phyloP scores from a whole-genome alignment of 345 rosid species.

The Gossypium anomalum region DNA sequence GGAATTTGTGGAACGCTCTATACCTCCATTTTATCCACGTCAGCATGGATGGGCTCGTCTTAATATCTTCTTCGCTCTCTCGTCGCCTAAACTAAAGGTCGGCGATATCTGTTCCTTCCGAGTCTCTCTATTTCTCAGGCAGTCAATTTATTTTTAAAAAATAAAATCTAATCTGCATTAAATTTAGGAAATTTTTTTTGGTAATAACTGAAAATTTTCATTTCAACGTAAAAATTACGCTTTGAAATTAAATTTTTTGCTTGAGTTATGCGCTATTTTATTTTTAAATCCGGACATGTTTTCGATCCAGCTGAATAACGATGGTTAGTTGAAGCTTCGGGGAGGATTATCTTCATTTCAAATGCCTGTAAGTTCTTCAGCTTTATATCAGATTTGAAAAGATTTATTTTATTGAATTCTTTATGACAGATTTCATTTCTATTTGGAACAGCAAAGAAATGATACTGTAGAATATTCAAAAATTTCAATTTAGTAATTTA shows the following conservation, averaged over 20 bases:
- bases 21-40: conserved; percentile 49
- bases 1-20: conserved; percentile 22
- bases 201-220: not conserved
- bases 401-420: conserved; percentile 7
- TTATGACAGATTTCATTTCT: not conserved
- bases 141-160: conserved; percentile 9
- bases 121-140: conserved; percentile 18
- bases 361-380: conserved; percentile 16
- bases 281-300: not conserved
- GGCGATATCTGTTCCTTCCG: conserved; percentile 22
- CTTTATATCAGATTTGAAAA: not conserved
- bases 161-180: conserved; percentile 9
- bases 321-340: conserved; percentile 22
- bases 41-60: conserved; percentile 21
- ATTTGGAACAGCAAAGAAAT: conserved; percentile 7
- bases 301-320: conserved; percentile 22
- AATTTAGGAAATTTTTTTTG: not conserved
- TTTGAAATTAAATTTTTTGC: not conserved
- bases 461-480: not conserved
- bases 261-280: conserved; percentile 12
- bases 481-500: not conserved
- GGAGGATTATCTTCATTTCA: conserved; percentile 17
- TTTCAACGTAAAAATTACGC: not conserved
- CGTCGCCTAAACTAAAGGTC: conserved; percentile 16
- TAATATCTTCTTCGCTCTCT: conserved; percentile 23